Conservation (phyloP, 306 rosid genomes). For the Medicago arabica region DNA sequence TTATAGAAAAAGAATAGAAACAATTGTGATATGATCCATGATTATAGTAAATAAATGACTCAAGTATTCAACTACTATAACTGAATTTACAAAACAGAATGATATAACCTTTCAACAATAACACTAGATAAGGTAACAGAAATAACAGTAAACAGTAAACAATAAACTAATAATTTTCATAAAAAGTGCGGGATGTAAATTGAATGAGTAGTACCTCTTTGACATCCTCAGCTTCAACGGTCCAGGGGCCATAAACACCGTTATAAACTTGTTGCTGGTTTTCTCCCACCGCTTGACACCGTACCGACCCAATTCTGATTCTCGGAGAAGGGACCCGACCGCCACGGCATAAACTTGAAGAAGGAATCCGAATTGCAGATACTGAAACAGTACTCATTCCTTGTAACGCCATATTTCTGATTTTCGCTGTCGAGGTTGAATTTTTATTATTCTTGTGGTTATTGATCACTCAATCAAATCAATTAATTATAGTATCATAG, state of each 20-base stretch:
- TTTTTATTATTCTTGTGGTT: too few species aligned
- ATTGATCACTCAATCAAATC: too few species aligned
- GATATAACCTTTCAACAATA: neutral
- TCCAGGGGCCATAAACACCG: constrained; percentile 93
- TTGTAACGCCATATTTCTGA: constrained; percentile 35
- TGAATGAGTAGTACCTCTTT: constrained; percentile 58
- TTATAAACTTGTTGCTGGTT: constrained; percentile 57
- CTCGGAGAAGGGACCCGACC: constrained; percentile 6
- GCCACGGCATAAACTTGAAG: neutral
- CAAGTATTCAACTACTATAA: neutral
- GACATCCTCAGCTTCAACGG: constrained; percentile 72
- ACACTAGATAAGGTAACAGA: neutral
- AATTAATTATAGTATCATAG: too few species aligned
- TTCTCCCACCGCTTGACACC: constrained; percentile 67
- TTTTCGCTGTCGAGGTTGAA: too few species aligned
- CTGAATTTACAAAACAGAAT: neutral
- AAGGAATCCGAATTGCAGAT: neutral
- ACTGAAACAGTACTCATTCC: constrained; percentile 39
- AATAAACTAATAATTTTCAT: too few species aligned
- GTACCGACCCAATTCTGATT: constrained; percentile 40
- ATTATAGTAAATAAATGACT: too few species aligned
- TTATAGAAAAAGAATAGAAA: neutral
- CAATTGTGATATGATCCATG: neutral
- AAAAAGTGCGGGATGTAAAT: too few species aligned
- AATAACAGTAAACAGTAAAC: neutral